Evolutionary conservation across 495 filamentous ascomycete genomes (phyloP), one percentile per base, ranked within the genome.

Genomic region (Emericellopsis terricola): DNA sequence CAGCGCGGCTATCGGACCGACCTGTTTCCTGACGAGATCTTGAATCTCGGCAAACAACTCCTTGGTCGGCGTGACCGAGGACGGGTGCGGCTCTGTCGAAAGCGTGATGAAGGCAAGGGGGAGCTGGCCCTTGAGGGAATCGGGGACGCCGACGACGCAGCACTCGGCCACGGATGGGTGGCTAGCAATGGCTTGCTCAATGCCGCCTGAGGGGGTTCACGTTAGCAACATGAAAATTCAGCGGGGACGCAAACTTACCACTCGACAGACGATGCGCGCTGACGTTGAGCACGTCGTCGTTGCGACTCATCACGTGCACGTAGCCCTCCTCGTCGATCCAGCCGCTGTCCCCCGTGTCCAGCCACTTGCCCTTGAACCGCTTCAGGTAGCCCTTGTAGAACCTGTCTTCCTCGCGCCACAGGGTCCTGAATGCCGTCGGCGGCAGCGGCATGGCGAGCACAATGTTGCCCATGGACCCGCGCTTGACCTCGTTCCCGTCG

Each of bases 261-360:
- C 85, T 94, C 45, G 76, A 81, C 40, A 94, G 84, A 3, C 86
- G 71, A 56, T 94, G 86, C 2, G 86, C 86, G 18, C 86, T 85
- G 1, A 93, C 86, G 46, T 94, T 94, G 49, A 94, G 91, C 38
- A 94, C 77, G 52, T 94, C 86, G 60, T 94, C 86, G 3, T 73
- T 71, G 36, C 84, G 65, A 2, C 77, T 71, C 81, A 93, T 85
- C 45, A 93, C 71, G 47, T 81, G 77, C 31, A 93, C 68, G 49
- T 91, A 91, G 2, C 79, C 81, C 9, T 85, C 73, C 9, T 65
- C 46, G 51, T 94, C 86, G 37, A 93, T 67, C 53, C 84, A 70
- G 1, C 86, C 86, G 2, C 82, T 80, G 50, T 94, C 86, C 1
- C 86, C 86, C 1, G 86, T 94, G 44, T 94, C 86, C 26, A 93